Conservation (phyloP, 768 basidiomycete genomes). For the Mycena rebaudengoi region DNA sequence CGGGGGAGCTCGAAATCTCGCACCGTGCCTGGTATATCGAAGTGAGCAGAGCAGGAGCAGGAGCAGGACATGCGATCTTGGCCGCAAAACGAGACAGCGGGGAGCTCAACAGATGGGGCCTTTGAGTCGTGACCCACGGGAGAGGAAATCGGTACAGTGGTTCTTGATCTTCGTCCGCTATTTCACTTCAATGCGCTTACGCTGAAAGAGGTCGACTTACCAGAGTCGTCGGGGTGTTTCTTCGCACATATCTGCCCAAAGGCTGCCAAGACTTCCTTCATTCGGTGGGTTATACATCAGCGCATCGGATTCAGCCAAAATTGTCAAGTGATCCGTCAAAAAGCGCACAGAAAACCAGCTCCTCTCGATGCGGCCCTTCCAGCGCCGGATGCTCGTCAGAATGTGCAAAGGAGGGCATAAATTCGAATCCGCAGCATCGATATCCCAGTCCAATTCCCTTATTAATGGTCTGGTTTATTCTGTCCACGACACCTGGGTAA, state of each 20-base stretch:
- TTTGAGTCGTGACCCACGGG: neutral
- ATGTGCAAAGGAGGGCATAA: conserved; percentile 19
- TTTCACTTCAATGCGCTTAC: no score
- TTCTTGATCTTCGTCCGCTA: no score
- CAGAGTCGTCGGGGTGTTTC: no score
- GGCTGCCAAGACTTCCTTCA: conserved; percentile 14
- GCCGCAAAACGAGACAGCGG: neutral
- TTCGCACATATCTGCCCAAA: no score
- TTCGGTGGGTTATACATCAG: neutral
- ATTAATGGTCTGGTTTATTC: conserved; percentile 1
- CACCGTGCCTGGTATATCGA: neutral
- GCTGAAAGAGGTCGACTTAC: no score
- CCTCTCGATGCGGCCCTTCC: conserved; percentile 41
- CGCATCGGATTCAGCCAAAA: neutral
- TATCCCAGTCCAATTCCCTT: no score
- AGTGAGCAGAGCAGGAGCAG: neutral
- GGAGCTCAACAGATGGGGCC: neutral
- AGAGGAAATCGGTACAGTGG: no score
- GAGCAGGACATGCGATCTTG: neutral
- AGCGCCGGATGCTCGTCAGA: conserved; percentile 29
- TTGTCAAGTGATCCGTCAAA: conserved; percentile 1
- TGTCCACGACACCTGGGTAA: neutral
- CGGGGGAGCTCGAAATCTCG: neutral
- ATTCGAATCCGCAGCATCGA: conserved; percentile 19
- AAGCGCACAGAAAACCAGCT: conserved; percentile 21